Evolutionary conservation across 805 yeast genomes (phyloP), one percentile per base, ranked within the genome.

Genomic region (Candida sphagnicola): DNA sequence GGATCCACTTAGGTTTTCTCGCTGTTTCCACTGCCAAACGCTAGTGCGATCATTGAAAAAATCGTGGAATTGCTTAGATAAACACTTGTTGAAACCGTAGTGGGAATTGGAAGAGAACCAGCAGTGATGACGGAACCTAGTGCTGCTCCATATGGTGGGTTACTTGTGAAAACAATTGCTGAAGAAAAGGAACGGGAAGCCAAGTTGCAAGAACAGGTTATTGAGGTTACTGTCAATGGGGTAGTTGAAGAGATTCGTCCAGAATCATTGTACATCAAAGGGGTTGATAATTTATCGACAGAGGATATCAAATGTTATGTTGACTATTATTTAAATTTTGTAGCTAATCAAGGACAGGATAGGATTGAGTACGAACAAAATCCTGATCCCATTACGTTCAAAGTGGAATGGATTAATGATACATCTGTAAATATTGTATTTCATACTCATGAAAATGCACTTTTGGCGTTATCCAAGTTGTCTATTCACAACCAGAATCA

Each of bases 321-420:
- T n/a, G 78, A 74, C 39, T 57, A 61, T 38, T 70, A 72, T 49
- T 45, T 69, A 35, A 72, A 74, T 43, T 61, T 60, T 37, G 50
- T 38, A 6, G 40, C 31, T 3, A 49, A 48, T 18, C 42, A 47
- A n/a, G 48, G 41, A 3, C 40, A 43, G 21, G 49, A 40, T 4
- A 41, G 38, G 8, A 34, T 43, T 16, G 45, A 33, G 19, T 60
- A 54, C 39, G 56, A 51, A 19, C 55, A 51, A 11, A 41, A 45
- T 16, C 61, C 65, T 13, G 50, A 51, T 2, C 59, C 58, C 29
- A 42, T 70, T 15, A 62, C 57, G 47, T 77, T 70, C 53, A 59
- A 62, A 19, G 56, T 81, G 18, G 78, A 81, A 49, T 82, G 90
- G 90, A 70, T 82, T 28, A 77, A 82, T 51, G 90, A 82, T 53